Conservation (phyloP, 2,329 filamentous ascomycete genomes). For the Epichloe festucae region DNA sequence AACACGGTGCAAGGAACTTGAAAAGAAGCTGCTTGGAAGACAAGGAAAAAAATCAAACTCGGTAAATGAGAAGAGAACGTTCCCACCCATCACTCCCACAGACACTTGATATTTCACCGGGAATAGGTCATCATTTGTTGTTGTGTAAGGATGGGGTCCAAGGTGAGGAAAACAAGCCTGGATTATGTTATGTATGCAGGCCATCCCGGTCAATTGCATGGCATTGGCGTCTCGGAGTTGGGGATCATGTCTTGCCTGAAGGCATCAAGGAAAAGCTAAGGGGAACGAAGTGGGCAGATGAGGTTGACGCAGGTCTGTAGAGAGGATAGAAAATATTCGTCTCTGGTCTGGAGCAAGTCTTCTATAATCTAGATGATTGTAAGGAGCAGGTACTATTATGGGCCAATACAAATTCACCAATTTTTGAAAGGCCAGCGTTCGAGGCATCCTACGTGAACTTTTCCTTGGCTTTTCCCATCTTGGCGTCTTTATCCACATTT, state of each 20-base stretch:
- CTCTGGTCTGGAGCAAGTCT: too few species aligned
- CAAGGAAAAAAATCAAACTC: neutral
- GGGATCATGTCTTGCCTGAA: conserved; percentile 10
- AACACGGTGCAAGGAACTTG: neutral
- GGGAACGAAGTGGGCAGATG: neutral
- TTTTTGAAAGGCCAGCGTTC: too few species aligned
- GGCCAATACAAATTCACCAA: too few species aligned
- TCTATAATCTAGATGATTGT: too few species aligned
- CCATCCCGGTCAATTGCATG: conserved; percentile 23
- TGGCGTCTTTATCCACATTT: too few species aligned
- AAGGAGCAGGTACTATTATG: too few species aligned
- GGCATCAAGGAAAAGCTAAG: neutral
- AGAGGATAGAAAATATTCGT: too few species aligned
- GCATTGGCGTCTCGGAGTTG: conserved; percentile 30
- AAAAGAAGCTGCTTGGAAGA: neutral
- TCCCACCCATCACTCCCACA: neutral
- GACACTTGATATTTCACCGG: neutral
- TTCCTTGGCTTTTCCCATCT: too few species aligned
- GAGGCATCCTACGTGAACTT: too few species aligned
- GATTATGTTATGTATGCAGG: conserved; percentile 13
- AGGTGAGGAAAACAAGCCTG: neutral
- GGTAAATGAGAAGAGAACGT: neutral
- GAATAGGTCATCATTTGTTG: neutral
- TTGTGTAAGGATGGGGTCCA: neutral
- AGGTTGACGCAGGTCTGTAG: neutral